These are phyloP conservation scores for Houttuynia cordata DNA, from an alignment of 164 flowering plant genomes.

Conservation along the genomic window DNA sequence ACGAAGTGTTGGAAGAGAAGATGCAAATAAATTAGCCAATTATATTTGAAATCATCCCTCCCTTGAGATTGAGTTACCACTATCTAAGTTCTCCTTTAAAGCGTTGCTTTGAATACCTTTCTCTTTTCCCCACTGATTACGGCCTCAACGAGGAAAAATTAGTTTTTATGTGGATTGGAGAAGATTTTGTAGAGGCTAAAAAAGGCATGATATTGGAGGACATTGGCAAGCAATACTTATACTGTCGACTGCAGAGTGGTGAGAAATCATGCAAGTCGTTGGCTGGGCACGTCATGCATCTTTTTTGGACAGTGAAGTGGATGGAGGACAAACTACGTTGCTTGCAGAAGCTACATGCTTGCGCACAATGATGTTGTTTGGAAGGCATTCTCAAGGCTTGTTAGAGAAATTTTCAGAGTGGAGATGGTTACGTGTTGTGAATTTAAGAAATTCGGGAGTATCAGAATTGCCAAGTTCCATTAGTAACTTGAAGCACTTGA, in stretches of 20 bases:
- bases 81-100: slow-evolving; percentile 5
- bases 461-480: background rate
- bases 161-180: slow-evolving; percentile 10
- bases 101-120: too few species aligned
- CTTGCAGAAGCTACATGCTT: background rate
- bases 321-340: background rate
- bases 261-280: background rate
- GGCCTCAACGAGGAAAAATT: slow-evolving; percentile 6
- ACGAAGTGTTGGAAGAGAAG: too few species aligned
- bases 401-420: background rate
- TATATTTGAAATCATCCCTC: slow-evolving; percentile 1
- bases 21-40: too few species aligned
- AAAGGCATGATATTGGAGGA: background rate
- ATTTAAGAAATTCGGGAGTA: background rate
- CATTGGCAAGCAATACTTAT: slow-evolving; percentile 5
- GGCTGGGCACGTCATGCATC: background rate
- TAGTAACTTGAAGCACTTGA: too few species aligned
- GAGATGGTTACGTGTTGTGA: background rate
- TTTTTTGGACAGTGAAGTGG: background rate
- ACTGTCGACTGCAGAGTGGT: background rate
- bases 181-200: slow-evolving; percentile 8
- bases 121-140: slow-evolving; percentile 9
- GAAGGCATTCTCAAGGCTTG: background rate
- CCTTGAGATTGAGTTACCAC: slow-evolving; percentile 4
- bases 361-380: too few species aligned